Conservation (phyloP, 345 rosid species). For the Camelina neglecta region DNA sequence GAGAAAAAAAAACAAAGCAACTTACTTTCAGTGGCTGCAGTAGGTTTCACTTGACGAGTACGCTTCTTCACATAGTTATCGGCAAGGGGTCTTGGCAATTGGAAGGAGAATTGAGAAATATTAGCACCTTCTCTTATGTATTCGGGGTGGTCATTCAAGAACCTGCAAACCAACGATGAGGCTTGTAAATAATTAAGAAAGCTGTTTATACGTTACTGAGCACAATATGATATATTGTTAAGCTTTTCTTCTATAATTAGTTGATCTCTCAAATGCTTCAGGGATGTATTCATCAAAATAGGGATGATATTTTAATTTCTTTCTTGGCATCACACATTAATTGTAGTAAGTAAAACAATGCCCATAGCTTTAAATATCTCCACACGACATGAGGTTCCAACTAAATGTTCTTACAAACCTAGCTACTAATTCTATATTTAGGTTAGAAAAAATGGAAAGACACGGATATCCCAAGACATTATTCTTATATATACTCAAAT, state of each 20-base stretch:
- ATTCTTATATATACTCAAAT: background rate
- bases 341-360: slow-evolving; percentile 2
- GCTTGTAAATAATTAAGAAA: background rate
- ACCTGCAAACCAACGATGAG: slow-evolving; percentile 44
- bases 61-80: slow-evolving; percentile 70
- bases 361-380: background rate
- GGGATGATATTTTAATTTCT: background rate
- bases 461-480: slow-evolving; percentile 1
- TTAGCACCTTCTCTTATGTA: slow-evolving; percentile 50
- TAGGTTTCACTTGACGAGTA: slow-evolving; percentile 33
- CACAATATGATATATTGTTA: background rate
- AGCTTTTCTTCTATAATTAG: slow-evolving; percentile 2
- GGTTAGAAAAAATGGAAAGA: background rate
- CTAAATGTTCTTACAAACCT: background rate
- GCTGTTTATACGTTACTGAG: background rate
- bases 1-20: too few relatives aligned
- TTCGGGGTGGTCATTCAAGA: slow-evolving; percentile 63
- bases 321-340: background rate
- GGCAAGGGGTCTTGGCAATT: slow-evolving; percentile 69
- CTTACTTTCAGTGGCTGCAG: too few relatives aligned
- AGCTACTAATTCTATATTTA: background rate
- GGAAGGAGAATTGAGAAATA: slow-evolving; percentile 71
- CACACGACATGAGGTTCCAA: slow-evolving; percentile 5
- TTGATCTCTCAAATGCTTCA: slow-evolving; percentile 5
- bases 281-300: background rate